Conservation (phyloP, 305 asterid species). For the Fraxinus floribunda region DNA sequence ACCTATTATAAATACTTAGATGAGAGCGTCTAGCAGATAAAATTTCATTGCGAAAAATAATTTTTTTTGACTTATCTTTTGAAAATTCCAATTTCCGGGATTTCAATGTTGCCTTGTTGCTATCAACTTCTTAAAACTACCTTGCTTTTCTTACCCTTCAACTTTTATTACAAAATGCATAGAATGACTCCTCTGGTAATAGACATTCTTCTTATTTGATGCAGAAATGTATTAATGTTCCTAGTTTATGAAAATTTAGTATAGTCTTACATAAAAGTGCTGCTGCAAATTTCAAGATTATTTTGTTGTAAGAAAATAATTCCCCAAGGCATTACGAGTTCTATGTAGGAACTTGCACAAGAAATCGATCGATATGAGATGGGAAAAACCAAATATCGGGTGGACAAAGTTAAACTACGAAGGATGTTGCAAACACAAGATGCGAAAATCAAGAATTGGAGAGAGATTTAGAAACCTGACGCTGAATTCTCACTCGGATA, state of each 20-base stretch:
- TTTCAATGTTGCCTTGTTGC: slow-evolving; percentile 24
- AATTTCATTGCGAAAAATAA: neutral
- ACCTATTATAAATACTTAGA: neutral
- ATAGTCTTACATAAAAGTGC: neutral
- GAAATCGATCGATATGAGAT: slow-evolving; percentile 39
- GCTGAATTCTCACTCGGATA: slow-evolving; percentile 65
- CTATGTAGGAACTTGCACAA: slow-evolving; percentile 46
- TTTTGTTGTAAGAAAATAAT: slow-evolving; percentile 15
- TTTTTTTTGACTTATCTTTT: neutral
- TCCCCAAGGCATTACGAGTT: slow-evolving; percentile 30
- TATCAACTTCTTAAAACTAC: slow-evolving; percentile 28
- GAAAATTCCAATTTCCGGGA: slow-evolving; percentile 5
- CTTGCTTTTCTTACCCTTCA: slow-evolving; percentile 44
- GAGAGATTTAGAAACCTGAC: slow-evolving; percentile 61
- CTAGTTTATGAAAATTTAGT: neutral
- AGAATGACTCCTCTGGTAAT: slow-evolving; percentile 1
- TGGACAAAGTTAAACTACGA: slow-evolving; percentile 78
- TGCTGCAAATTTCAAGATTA: slow-evolving; percentile 32
- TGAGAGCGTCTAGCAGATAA: neutral
- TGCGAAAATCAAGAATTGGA: slow-evolving; percentile 67
- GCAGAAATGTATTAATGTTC: neutral
- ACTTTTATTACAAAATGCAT: slow-evolving; percentile 22
- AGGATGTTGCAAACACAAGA: slow-evolving; percentile 64
- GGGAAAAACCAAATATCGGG: slow-evolving; percentile 60
- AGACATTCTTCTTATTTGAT: neutral